Conservation (phyloP, 129 eudicot species). For the Tagetes patula region DNA sequence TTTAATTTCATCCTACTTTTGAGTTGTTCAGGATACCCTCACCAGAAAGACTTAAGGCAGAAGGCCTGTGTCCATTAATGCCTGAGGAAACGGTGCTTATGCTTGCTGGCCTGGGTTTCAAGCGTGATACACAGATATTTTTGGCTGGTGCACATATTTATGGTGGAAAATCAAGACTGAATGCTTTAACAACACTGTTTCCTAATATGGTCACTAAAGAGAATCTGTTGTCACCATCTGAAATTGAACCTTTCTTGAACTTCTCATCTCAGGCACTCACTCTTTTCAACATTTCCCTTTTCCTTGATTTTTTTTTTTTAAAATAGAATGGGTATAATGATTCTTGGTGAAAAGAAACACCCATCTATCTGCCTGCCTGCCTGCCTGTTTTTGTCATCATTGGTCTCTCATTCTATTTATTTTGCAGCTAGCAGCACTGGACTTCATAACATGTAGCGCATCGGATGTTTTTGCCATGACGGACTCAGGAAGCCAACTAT, state of each 20-base stretch:
- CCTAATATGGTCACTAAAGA: slow-evolving; percentile 93
- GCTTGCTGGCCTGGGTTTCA: slow-evolving; percentile 98
- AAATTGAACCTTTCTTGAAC: slow-evolving; percentile 77
- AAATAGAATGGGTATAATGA: no score
- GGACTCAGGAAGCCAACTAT: slow-evolving; percentile 94
- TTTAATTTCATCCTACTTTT: not conserved
- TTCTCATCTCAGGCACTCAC: slow-evolving; percentile 80
- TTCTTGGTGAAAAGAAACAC: no score
- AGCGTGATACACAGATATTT: slow-evolving; percentile 72
- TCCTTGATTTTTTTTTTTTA: no score
- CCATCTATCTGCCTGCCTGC: no score
- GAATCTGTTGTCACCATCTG: slow-evolving; percentile 74
- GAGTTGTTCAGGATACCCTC: slow-evolving; percentile 61
- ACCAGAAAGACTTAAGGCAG: slow-evolving; percentile 64
- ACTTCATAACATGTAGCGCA: slow-evolving; percentile 88
- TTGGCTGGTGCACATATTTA: slow-evolving; percentile 95
- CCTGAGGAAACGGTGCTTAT: slow-evolving; percentile 98
- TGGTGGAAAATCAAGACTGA: slow-evolving; percentile 84
- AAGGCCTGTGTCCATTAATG: slow-evolving; percentile 91
- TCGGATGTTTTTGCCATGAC: slow-evolving; percentile 94
- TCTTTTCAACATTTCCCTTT: not conserved
- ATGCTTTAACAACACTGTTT: slow-evolving; percentile 70
- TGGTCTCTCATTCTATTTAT: not conserved
- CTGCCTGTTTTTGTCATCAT: no score
- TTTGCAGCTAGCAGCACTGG: slow-evolving; percentile 92